Evolutionary conservation across 179 eudicot species (phyloP).

Genomic region (Pouteria campechiana): DNA sequence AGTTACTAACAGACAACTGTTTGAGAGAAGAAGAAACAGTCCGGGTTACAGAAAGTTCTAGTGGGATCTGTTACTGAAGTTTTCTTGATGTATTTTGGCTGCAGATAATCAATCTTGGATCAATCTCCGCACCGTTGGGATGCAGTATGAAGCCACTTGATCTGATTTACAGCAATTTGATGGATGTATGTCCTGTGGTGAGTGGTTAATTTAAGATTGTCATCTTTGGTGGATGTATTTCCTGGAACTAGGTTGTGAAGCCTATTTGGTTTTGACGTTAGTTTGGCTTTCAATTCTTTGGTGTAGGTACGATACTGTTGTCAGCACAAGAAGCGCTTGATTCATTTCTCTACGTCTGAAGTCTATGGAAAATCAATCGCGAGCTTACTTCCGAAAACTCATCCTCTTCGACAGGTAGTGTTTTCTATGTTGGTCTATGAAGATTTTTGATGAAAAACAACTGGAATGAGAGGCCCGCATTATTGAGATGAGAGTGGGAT

Average conservation of each 20-base stretch:
- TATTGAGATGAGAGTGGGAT: no score
- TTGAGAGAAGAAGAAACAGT: no score
- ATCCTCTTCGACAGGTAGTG: slow-evolving; percentile 16
- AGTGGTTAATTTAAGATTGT: not conserved
- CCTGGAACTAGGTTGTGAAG: not conserved
- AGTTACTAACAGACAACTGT: no score
- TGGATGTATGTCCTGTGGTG: slow-evolving; percentile 14
- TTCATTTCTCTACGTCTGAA: slow-evolving; percentile 14
- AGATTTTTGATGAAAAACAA: no score
- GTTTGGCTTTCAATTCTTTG: not conserved
- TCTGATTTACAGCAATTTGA: slow-evolving; percentile 14
- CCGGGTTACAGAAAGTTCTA: no score
- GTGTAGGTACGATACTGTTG: slow-evolving; percentile 10
- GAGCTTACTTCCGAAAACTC: slow-evolving; percentile 9
- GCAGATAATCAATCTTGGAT: slow-evolving; percentile 10
- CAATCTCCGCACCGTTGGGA: slow-evolving; percentile 12
- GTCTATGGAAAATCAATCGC: slow-evolving; percentile 13
- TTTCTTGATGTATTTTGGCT: not conserved
- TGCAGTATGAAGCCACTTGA: slow-evolving; percentile 11
- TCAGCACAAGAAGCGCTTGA: slow-evolving; percentile 10
- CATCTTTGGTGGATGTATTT: not conserved
- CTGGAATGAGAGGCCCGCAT: no score
- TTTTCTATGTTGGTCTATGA: no score
- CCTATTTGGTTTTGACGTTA: not conserved
- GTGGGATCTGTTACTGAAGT: not conserved